phyloP scores from a whole-genome alignment of 176 grass and related monocot species.

The Urochloa ruziziensis region DNA sequence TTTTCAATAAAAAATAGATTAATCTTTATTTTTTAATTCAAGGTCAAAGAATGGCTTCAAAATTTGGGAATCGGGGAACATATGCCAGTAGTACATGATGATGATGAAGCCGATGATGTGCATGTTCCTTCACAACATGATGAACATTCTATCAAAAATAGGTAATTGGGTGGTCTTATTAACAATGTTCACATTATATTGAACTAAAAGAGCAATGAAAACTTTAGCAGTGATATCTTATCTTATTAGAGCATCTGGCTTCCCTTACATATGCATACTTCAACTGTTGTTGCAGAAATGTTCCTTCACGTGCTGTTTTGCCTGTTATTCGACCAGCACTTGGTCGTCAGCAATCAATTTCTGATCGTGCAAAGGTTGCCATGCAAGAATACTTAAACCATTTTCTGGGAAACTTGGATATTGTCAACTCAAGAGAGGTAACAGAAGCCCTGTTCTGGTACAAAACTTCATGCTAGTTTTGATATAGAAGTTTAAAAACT shows the following conservation, averaged over 20 bases:
- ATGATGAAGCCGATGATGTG: constrained; percentile 69
- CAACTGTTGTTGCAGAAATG: constrained; percentile 50
- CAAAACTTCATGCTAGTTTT: neutral
- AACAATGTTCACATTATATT: neutral
- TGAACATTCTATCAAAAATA: constrained; percentile 57
- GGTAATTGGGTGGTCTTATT: constrained; percentile 37
- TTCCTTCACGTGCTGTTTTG: constrained; percentile 74
- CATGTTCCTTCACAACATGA: constrained; percentile 56
- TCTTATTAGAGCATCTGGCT: neutral
- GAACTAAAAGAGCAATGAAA: neutral
- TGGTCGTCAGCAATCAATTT: constrained; percentile 69
- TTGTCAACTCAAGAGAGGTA: constrained; percentile 78
- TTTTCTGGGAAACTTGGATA: constrained; percentile 87
- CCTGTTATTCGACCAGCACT: constrained; percentile 70
- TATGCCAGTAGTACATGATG: constrained; percentile 59
- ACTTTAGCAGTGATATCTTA: neutral
- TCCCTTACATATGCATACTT: neutral
- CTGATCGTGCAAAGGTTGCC: constrained; percentile 69
- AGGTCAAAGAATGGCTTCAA: constrained; percentile 96
- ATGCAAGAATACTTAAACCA: constrained; percentile 87
- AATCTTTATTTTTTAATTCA: constrained; percentile 26
- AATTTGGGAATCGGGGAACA: constrained; percentile 77
- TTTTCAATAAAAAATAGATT: neutral
- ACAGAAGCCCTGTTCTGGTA: neutral
- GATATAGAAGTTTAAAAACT: neutral